Base-by-base conservation (phyloP, 2,329 filamentous ascomycete species). In the Aspergillus pseudoterreus region DNA sequence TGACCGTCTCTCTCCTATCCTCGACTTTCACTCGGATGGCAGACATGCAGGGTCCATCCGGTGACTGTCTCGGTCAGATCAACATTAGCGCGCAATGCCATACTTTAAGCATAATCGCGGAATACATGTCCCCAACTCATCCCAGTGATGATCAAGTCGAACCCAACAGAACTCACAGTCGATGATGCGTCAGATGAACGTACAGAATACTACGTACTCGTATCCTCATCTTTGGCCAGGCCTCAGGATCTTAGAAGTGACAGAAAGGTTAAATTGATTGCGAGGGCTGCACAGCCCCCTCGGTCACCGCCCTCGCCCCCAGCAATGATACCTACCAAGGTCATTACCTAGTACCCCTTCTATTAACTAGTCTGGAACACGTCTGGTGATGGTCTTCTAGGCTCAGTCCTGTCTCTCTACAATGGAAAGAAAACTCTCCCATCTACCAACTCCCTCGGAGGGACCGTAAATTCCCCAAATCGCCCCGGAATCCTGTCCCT, bases 221-320 rank as follows among this genome's bases (percentile, higher is more conserved):
- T 38, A 38, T 42, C 17, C 39, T 21, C 15, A 5, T 22, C 39
- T 42, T 38, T 11, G 12, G 39, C 39, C 39, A 42, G 17, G 39
- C 39, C 39, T 19, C 4, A 22, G 2, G 39, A 42, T 42, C 39
- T 6, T 17, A 42, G 14, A 42, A 22, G 6, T 2, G 15, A 42
- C 15, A 6, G 17, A 22, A 42, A 42, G 19, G 39, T 5, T 42
- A 41, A 47, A 47, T 30, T 47, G 36, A 41, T 47, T 15, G 9
- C 39, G 33, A 47, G 35, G 36, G 39, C 39, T 47, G 45, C 45
- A 47, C 45, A 42, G 45, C 45, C 45, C 45, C 45, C 45, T 41
- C 24, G 15, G 17, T 21, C 30, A 42, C 39, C 15, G 19, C 19
- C 14, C 12, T 15, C 14, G 3, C 39, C 19, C 11, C 39, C n/a